Percentiles rank a stretch among this genome's conserved stretches.
These are phyloP conservation scores for Penicillium fuscoglaucum DNA, from an alignment of 2,329 filamentous ascomycete genomes.

Conservation along the genomic window DNA sequence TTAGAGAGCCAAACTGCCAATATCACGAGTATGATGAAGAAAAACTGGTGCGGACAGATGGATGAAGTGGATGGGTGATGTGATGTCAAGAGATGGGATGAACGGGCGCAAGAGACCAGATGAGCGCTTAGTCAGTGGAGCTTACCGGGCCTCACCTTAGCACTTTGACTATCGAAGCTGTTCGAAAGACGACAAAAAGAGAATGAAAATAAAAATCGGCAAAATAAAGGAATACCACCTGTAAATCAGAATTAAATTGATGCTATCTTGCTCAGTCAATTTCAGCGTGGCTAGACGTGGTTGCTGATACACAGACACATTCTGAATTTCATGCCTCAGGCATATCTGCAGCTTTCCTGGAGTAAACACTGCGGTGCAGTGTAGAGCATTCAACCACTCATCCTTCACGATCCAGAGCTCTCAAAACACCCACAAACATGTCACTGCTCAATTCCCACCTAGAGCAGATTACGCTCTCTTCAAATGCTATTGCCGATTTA, in stretches of 20 bases:
- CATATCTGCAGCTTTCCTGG: conserved; percentile 5
- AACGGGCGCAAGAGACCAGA: conserved; percentile 35
- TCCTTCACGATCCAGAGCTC: not conserved
- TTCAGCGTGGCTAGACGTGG: not conserved
- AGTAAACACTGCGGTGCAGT: conserved; percentile 9
- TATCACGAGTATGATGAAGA: conserved; percentile 19
- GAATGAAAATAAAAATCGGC: not conserved
- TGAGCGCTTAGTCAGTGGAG: conserved; percentile 39
- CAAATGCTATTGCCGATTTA: conserved; percentile 71
- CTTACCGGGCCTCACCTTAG: conserved; percentile 23
- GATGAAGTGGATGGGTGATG: conserved; percentile 36
- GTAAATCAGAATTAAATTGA: not conserved
- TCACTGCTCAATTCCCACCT: conserved; percentile 69
- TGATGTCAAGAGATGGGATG: conserved; percentile 42
- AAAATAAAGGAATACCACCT: not conserved
- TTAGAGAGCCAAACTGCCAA: conserved; percentile 13
- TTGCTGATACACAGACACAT: not conserved
- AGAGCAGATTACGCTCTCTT: conserved; percentile 75
- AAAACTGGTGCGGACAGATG: conserved; percentile 17
- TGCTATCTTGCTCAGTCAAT: not conserved
- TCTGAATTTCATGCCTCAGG: conserved; percentile 9
- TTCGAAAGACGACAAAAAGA: not conserved
- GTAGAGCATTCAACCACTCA: not conserved
- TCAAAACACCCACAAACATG: conserved; percentile 50
- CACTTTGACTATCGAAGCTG: conserved; percentile 6